These are phyloP conservation scores for Pholiota microspora DNA, from an alignment of 768 basidiomycete species.

Conservation along the genomic window DNA sequence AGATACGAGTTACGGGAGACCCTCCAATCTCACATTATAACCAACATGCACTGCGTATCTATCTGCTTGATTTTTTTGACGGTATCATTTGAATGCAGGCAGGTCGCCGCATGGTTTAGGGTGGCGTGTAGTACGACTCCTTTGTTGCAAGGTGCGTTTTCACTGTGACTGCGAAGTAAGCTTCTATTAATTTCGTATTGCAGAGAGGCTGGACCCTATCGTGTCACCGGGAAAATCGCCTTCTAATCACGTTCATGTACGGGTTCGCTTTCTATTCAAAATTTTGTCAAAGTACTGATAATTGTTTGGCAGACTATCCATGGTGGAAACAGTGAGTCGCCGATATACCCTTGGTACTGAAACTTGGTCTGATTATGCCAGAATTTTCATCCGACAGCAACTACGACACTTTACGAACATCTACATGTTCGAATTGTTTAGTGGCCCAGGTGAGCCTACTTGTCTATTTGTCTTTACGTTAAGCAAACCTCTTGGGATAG, in stretches of 20 bases:
- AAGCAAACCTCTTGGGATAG: constrained; percentile 14
- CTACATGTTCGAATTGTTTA: constrained; percentile 36
- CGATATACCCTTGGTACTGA: not conserved
- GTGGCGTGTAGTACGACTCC: constrained; percentile 36
- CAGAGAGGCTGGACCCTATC: constrained; percentile 40
- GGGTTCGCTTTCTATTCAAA: too few relatives aligned
- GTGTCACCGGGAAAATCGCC: constrained; percentile 31
- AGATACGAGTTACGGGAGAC: not conserved
- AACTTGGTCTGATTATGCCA: constrained; percentile 7
- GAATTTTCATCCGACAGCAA: constrained; percentile 34
- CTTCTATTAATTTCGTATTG: not conserved
- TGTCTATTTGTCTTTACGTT: not conserved
- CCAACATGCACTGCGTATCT: not conserved
- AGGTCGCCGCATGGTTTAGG: constrained; percentile 35
- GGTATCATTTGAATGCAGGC: not conserved
- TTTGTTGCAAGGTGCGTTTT: constrained; percentile 32
- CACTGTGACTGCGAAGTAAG: not conserved
- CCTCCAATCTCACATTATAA: not conserved
- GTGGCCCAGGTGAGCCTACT: constrained; percentile 28
- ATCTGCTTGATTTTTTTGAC: not conserved
- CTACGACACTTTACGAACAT: constrained; percentile 31
- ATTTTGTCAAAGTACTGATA: too few relatives aligned
- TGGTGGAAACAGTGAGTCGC: constrained; percentile 32
- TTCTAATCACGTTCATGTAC: constrained; percentile 39
- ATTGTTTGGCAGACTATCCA: constrained; percentile 34